A percentile compares a stretch with the other conserved stretches of the same genome.
These are phyloP conservation scores for Ulmus americana DNA, from an alignment of 331 rosid genomes.

Conservation along the genomic window DNA sequence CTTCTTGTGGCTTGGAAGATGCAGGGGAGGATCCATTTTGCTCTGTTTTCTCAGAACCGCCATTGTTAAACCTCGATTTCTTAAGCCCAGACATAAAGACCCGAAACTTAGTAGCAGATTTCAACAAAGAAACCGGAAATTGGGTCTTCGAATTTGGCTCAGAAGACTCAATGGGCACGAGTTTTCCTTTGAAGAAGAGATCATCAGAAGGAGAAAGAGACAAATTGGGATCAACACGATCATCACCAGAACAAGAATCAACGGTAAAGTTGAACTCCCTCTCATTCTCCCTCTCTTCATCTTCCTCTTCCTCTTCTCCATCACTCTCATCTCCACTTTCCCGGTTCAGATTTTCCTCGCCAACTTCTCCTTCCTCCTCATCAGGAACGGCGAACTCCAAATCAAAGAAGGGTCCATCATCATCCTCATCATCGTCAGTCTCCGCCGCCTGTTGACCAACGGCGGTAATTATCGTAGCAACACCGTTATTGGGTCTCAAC, in stretches of 20 bases:
- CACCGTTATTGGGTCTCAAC: background rate
- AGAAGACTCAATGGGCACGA: conserved; percentile 58
- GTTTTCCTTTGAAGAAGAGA: conserved; percentile 64
- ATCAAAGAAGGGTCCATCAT: conserved; percentile 89
- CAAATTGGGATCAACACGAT: conserved; percentile 49
- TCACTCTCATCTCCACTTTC: background rate
- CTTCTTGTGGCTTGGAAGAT: conserved; percentile 11
- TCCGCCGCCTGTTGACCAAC: conserved; percentile 24
- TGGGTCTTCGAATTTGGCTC: conserved; percentile 63
- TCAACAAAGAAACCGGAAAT: conserved; percentile 55
- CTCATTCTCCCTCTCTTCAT: conserved; percentile 29
- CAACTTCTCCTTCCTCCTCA: conserved; percentile 33
- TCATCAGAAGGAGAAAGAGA: conserved; percentile 67
- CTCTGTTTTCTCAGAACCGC: conserved; percentile 35
- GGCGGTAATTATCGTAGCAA: conserved; percentile 42
- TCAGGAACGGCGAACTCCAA: conserved; percentile 72
- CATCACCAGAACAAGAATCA: conserved; percentile 59
- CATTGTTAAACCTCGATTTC: conserved; percentile 38
- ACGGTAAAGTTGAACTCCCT: conserved; percentile 71
- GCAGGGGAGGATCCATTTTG: conserved; percentile 19
- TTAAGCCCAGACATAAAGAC: conserved; percentile 76
- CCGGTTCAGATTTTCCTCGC: background rate
- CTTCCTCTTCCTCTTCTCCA: conserved; percentile 9
- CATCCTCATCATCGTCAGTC: conserved; percentile 31
- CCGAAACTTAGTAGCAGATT: conserved; percentile 81